Evolutionary conservation across 768 basidiomycete genomes (phyloP).

Genomic region (Serendipita vermifera): DNA sequence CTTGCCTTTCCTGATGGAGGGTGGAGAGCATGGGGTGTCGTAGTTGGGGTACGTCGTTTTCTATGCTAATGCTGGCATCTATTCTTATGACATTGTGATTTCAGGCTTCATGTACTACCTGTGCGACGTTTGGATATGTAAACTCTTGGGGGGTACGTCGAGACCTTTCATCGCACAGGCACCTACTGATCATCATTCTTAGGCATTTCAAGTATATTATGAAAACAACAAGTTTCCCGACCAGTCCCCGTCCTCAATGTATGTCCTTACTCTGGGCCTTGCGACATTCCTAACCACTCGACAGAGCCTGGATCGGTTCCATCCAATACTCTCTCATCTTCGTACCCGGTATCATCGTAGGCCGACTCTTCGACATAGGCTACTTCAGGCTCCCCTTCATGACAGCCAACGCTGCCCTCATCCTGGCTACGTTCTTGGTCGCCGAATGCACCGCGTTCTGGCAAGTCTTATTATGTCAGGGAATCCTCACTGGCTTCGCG

Average conservation of each 20-base stretch:
- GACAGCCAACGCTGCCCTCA: neutral
- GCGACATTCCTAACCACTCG: neutral
- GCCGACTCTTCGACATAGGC: slow-evolving; percentile 63
- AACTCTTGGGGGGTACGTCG: slow-evolving; percentile 14
- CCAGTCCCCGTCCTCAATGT: slow-evolving; percentile 52
- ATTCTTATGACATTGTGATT: neutral
- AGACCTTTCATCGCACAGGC: neutral
- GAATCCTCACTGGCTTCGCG: slow-evolving; percentile 46
- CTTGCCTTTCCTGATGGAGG: slow-evolving; percentile 10
- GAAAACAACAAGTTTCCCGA: slow-evolving; percentile 38
- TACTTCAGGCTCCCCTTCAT: slow-evolving; percentile 35
- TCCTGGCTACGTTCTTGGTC: slow-evolving; percentile 41
- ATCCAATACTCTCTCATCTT: slow-evolving; percentile 20
- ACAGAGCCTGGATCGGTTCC: slow-evolving; percentile 71
- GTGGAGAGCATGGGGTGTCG: slow-evolving; percentile 9
- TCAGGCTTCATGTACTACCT: neutral
- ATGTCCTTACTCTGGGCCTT: slow-evolving; percentile 17
- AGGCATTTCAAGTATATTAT: slow-evolving; percentile 56
- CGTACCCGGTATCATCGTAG: slow-evolving; percentile 39
- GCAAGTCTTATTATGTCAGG: slow-evolving; percentile 69
- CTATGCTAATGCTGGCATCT: neutral
- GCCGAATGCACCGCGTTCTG: slow-evolving; percentile 62
- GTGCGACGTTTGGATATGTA: slow-evolving; percentile 9
- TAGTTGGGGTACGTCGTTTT: slow-evolving; percentile 1
- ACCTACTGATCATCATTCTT: neutral